Conservation (phyloP, 2,329 filamentous ascomycete species). For the Trichoderma sp. region DNA sequence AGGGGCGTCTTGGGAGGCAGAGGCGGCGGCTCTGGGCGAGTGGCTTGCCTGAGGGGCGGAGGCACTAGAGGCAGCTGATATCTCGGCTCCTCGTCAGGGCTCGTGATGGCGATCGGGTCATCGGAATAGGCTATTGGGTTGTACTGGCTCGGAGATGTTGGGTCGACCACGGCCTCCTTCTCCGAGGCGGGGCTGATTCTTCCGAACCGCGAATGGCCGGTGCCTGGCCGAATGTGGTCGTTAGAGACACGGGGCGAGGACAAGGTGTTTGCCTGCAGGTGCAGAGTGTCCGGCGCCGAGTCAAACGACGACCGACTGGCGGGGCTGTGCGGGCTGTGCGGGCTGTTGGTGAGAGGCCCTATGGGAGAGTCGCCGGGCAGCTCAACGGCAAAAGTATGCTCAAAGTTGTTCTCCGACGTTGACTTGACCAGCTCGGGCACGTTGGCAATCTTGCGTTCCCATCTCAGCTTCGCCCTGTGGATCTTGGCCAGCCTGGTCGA, state of each 20-base stretch:
- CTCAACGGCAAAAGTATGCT: conserved; percentile 57
- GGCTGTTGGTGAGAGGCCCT: conserved; percentile 39
- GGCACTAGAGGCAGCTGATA: conserved; percentile 38
- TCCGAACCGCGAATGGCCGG: conserved; percentile 37
- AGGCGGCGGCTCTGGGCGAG: conserved; percentile 65
- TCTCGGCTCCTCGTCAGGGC: conserved; percentile 59
- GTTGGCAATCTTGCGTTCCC: conserved; percentile 53
- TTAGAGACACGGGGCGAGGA: conserved; percentile 56
- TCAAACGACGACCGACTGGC: conserved; percentile 59
- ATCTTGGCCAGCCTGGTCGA: conserved; percentile 84
- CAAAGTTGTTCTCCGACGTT: conserved; percentile 44
- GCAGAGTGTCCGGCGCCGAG: conserved; percentile 55
- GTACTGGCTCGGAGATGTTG: conserved; percentile 62
- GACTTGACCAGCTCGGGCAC: conserved; percentile 51
- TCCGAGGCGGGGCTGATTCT: conserved; percentile 42
- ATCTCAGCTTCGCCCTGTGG: conserved; percentile 71
- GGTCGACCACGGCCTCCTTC: conserved; percentile 56
- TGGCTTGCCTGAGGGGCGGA: conserved; percentile 19
- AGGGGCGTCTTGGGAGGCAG: conserved; percentile 78
- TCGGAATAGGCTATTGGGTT: conserved; percentile 55
- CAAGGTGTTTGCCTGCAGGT: conserved; percentile 42
- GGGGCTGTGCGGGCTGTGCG: conserved; percentile 43
- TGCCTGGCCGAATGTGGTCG: conserved; percentile 47
- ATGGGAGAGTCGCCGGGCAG: conserved; percentile 59
- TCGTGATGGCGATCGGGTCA: conserved; percentile 69